Percentiles rank a stretch among this genome's conserved stretches.
Evolutionary conservation across 129 eudicot species (phyloP).

Genomic region (Tanacetum coccineum): DNA sequence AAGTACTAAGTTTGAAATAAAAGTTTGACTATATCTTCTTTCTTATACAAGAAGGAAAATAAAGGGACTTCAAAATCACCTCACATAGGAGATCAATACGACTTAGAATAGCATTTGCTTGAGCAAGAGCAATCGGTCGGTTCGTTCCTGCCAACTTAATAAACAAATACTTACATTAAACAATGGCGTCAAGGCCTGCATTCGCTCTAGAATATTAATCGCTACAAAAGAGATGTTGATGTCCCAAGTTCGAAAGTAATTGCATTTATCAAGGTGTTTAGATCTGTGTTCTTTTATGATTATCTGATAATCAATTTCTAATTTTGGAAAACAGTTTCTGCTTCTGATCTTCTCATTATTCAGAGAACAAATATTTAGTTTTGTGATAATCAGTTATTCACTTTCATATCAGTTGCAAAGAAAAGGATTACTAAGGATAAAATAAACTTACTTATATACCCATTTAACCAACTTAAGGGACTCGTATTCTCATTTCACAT

Average conservation of each 20-base stretch:
- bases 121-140: conserved; percentile 98
- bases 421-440: not conserved
- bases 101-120: conserved; percentile 88
- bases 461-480: not conserved
- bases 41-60: not conserved
- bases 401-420: not conserved
- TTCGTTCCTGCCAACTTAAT: conserved; percentile 91
- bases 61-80: conserved; percentile 40
- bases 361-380: not conserved
- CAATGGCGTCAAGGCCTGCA: conserved; percentile 8
- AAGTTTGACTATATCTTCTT: not conserved
- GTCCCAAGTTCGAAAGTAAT: conserved; percentile 1
- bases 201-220: conserved; percentile 3
- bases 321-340: not conserved
- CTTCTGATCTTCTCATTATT: not conserved
- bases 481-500: not conserved
- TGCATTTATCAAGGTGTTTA: not conserved
- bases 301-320: not conserved
- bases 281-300: not conserved
- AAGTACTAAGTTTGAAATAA: not conserved
- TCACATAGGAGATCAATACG: conserved; percentile 95
- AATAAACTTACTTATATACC: not conserved
- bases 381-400: conserved; percentile 12
- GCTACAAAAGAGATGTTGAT: conserved; percentile 7
- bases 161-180: conserved; percentile 23